A percentile compares a stretch with the other conserved stretches of the same genome.
Conservation (phyloP, 768 basidiomycete genomes). For the Collybia sordida region DNA sequence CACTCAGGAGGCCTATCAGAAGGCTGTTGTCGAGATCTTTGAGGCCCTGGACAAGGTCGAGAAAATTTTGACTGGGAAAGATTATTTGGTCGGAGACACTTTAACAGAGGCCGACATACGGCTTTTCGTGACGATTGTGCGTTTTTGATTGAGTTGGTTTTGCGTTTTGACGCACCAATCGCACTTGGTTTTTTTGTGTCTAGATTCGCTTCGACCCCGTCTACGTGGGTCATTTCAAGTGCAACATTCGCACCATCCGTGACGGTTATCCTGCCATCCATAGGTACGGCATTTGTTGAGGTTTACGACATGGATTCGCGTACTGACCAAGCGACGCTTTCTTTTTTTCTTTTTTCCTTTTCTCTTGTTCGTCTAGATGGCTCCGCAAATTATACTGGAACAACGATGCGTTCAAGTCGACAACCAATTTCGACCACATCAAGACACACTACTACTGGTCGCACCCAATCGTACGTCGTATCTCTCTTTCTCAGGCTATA, state of each 20-base stretch:
- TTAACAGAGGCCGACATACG: conserved; percentile 87
- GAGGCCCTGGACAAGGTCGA: conserved; percentile 81
- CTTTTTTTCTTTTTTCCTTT: not conserved
- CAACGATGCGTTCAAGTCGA: conserved; percentile 79
- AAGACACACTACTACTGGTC: conserved; percentile 76
- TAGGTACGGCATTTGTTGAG: conserved; percentile 35
- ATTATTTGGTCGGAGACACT: conserved; percentile 79
- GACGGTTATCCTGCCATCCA: conserved; percentile 85
- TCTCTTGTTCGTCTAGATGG: conserved; percentile 61
- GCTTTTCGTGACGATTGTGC: conserved; percentile 90
- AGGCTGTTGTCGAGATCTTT: conserved; percentile 73
- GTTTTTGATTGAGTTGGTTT: conserved; percentile 21
- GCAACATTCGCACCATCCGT: conserved; percentile 84
- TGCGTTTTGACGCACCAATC: not conserved
- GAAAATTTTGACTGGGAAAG: conserved; percentile 69
- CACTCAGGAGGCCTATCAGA: conserved; percentile 77
- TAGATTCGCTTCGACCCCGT: conserved; percentile 89
- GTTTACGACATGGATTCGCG: not conserved
- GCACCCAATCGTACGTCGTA: conserved; percentile 37
- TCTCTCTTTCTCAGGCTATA: conserved; percentile 1
- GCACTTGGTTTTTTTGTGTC: not conserved
- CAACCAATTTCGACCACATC: conserved; percentile 89
- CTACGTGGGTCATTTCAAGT: conserved; percentile 93
- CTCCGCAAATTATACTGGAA: conserved; percentile 91
- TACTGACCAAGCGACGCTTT: too few relatives aligned